Evolutionary conservation across 441 rosid genomes (phyloP), one percentile per base, ranked within the genome.

Genomic region (Pelargonium fulgidum): DNA sequence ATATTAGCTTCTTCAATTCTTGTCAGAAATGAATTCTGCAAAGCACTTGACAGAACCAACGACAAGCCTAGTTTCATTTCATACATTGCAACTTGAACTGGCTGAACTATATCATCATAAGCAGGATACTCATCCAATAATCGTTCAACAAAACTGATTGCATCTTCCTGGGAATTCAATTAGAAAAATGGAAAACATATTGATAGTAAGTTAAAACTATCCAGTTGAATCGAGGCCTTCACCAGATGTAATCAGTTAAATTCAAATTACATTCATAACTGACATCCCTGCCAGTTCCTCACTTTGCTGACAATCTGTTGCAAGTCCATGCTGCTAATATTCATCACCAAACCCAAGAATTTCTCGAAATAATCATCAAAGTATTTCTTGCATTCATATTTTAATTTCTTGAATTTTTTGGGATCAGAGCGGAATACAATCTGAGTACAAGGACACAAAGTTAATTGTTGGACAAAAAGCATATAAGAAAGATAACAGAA

Each of bases 31-130:
- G 70, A 79, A 56, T 81, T 80, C 75, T 80, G 81, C 69, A 85
- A 59, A 65, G 75, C 73, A 74, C 82, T 84, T 70, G 90, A 83
- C 41, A 87, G 72, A 76, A 89, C 77, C 64, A 94, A 79, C 33
- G 96, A 85, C 65, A 92, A 73, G 62, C 98, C 99, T 72, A 92
- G 73, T 76, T 94, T 94, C 88, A 94, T 92, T 83, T 94, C 96
- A 48, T 89, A 94, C 39, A 90, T 80, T 41, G 98, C 92, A 71
- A 94, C 98, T 84, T 90, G 99, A 80, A 92, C 75, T 76, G 99
- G 99, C 74, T 87, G 97, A 70, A 84, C 83, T 73, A 92, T 69
- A 80, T 94, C 99, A 74, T 77, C 69, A 73, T 87, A 92, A 52
- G 88, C 96, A 4, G 78, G 59, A 72, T 92, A 90, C 65, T 87